Evolutionary conservation across 345 rosid species (phyloP), one percentile per base, ranked within the genome.

Genomic region (Erodium maritimum): DNA sequence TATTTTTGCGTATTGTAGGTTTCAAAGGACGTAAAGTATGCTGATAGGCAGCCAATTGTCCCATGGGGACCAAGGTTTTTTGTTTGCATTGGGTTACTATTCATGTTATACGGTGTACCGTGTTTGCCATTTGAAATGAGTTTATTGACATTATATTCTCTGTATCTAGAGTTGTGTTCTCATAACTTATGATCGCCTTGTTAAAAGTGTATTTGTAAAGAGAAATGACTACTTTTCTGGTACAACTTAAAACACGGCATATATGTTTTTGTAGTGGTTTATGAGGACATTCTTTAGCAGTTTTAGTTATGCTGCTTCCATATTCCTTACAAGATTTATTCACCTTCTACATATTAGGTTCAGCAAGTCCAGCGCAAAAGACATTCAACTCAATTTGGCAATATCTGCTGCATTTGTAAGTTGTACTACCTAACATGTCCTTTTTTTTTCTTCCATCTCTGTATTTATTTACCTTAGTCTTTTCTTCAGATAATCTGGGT

Each of bases 1-100:
- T 67, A 57, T 53, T 68, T 55, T 55, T 63, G 60, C 3, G 61
- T 0, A 67, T 50, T 74, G 64, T 80, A 94, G 99, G 99, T 94
- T 59, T 80, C 99, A 7, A 87, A 94, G 84, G 99, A 94, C 69
- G 78, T 90, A 71, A 94, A 82, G 71, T 94, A 80, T 76, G 99
- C 97, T 68, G 99, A 94, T 77, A 94, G 87, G 76, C 90, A 80
- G 82, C 96, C 99, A 2, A 64, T 90, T 61, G 79, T 94, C 57
- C 91, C 99, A 33, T 94, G 99, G 97, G 99, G 96, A 50, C 99
- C 97, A 17, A 94, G 99, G 99, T 94, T 13, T 61, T 19, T 62
- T 25, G 22, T 34, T 56, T 48, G 19, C 60, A 24, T 45, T 50
- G 13, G 17, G n/a, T n/a, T n/a, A n/a, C n/a, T n/a, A n/a, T n/a